These are phyloP conservation scores for Pinus albicaulis DNA, from an alignment of 75 land plant genomes.

Conservation along the genomic window DNA sequence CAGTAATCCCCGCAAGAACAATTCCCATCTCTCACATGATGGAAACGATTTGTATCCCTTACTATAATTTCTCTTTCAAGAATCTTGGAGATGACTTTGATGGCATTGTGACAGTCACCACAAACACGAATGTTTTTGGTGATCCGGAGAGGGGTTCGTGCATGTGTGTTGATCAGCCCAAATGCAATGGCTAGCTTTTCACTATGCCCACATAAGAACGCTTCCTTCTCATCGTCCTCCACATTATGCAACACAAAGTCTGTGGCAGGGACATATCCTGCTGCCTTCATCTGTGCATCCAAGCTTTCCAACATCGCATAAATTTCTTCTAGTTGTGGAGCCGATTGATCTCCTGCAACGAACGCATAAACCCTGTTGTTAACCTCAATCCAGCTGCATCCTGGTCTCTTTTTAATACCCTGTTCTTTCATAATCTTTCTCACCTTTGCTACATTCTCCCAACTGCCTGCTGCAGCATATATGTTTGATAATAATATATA, in stretches of 20 bases:
- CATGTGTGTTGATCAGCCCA: slow-evolving; percentile 27
- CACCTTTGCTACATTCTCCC: slow-evolving; percentile 23
- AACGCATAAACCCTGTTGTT: slow-evolving; percentile 14
- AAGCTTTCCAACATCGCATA: slow-evolving; percentile 15
- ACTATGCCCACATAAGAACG: slow-evolving; percentile 13
- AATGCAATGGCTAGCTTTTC: slow-evolving; percentile 37
- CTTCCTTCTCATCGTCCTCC: slow-evolving; percentile 1
- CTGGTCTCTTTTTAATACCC: slow-evolving; percentile 19
- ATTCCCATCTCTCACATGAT: slow-evolving; percentile 14
- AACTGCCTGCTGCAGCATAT: slow-evolving; percentile 29
- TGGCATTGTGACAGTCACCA: slow-evolving; percentile 21
- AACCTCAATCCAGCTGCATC: slow-evolving; percentile 26
- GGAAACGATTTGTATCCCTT: slow-evolving; percentile 19
- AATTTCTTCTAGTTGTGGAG: slow-evolving; percentile 14
- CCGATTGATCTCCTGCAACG: slow-evolving; percentile 14
- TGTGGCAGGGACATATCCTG: slow-evolving; percentile 16
- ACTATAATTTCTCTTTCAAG: slow-evolving; percentile 16
- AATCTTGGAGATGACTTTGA: slow-evolving; percentile 19
- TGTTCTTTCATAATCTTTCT: slow-evolving; percentile 19
- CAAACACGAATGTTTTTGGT: slow-evolving; percentile 23
- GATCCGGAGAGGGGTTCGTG: slow-evolving; percentile 13
- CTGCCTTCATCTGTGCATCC: slow-evolving; percentile 11
- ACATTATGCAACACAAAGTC: slow-evolving; percentile 11
- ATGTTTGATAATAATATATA: slow-evolving; percentile 27
- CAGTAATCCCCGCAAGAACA: slow-evolving; percentile 20